Evolutionary conservation across 495 filamentous ascomycete genomes (phyloP).

Genomic region (Jackrogersella multiformis): DNA sequence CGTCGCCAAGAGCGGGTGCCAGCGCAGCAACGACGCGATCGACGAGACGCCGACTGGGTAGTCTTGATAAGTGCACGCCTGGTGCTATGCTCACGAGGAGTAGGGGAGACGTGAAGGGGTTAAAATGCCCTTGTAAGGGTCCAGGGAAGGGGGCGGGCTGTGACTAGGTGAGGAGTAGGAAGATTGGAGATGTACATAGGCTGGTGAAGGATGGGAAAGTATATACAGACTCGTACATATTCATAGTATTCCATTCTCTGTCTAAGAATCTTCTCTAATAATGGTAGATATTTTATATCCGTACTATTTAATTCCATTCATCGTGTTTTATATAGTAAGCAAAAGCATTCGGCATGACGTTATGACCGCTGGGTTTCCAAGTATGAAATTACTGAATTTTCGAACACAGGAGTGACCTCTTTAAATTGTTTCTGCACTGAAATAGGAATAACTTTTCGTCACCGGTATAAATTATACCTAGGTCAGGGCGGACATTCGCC

Average conservation of each 20-base stretch:
- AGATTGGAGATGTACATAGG: constrained; percentile 16
- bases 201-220: neutral
- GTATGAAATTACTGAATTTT: no score
- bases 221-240: constrained; percentile 18
- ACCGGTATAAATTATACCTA: no score
- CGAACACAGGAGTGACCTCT: no score
- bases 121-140: neutral
- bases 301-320: no score
- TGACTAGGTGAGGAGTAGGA: no score
- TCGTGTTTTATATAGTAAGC: no score
- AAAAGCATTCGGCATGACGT: no score
- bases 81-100: neutral
- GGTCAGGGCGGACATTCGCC: no score
- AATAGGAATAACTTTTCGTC: neutral
- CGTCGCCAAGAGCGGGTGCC: constrained; percentile 61
- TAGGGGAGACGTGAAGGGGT: neutral
- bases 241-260: neutral
- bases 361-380: no score
- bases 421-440: no score
- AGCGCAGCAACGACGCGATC: constrained; percentile 45
- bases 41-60: constrained; percentile 48
- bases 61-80: neutral
- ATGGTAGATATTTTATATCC: no score
- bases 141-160: neutral
- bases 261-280: no score